Conservation (phyloP, 2,329 filamentous ascomycete genomes). For the Talaromyces sp. region DNA sequence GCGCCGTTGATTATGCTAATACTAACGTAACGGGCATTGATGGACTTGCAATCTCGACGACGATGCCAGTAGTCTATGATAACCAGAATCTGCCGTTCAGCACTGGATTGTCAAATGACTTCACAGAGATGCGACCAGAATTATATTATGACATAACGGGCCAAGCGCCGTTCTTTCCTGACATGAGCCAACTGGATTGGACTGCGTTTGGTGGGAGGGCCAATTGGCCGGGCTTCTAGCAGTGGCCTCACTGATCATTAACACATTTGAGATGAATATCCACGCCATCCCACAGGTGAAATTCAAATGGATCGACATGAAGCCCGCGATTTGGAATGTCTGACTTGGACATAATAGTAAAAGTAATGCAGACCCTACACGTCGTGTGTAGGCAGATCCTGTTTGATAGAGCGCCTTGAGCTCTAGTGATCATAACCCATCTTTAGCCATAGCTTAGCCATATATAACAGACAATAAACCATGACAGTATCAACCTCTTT, state of each 20-base stretch:
- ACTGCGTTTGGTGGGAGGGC: constrained; percentile 9
- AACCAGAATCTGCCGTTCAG: background rate
- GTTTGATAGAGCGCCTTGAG: background rate
- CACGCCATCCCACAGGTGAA: too few relatives aligned
- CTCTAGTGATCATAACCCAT: background rate
- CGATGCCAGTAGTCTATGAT: background rate
- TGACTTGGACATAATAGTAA: background rate
- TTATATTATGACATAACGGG: background rate
- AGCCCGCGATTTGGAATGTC: background rate
- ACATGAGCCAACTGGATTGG: constrained; percentile 6
- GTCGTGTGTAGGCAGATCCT: background rate
- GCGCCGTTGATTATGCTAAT: background rate
- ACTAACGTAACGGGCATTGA: background rate
- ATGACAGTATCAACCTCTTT: background rate
- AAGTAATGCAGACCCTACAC: background rate
- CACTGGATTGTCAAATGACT: background rate
- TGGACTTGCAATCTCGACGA: background rate
- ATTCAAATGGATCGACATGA: too few relatives aligned
- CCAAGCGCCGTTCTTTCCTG: background rate
- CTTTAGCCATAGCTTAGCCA: background rate
- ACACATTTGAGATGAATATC: too few relatives aligned
- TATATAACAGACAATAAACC: background rate
- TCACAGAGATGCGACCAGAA: background rate
- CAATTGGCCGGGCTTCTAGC: constrained; percentile 6
- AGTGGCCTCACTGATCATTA: background rate